Evolutionary conservation across 2,329 filamentous ascomycete genomes (phyloP), one percentile per base, ranked within the genome.

Genomic region (Colletotrichum endophyticum): DNA sequence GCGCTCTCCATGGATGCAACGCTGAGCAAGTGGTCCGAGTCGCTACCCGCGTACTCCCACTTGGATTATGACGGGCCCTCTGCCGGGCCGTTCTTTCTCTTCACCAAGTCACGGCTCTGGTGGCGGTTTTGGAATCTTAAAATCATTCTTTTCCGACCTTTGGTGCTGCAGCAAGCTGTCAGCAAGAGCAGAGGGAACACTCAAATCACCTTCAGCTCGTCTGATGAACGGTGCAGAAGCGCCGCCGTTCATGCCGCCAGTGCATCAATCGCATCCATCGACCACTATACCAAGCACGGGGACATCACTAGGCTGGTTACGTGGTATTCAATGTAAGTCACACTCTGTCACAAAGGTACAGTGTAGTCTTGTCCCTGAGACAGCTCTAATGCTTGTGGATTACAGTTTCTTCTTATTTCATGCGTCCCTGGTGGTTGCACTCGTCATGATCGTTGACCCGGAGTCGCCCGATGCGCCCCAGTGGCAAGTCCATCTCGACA

Each of bases 111-210:
- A 19, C 80, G 81, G 27, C 77, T 84, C 3, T 83, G 81, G 82
- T 84, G 82, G 82, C 81, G 82, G 6, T 80, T 82, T 53, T 83
- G 82, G 81, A 84, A 84, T 62, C 56, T 84, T 13, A 82, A 80
- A 66, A 83, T 83, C 49, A 81, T 83, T 36, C 69, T 83, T 4
- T 83, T 83, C 56, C 80, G 82, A 19, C 81, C 82, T 36, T 71
- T 83, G 19, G 71, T 84, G 13, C 78, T 83, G 25, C 78, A 78
- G 22, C 78, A 79, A 9, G 81, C 81, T 7, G 78, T 82, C 25
- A 78, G 76, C 53, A 75, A 78, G n/a, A 76, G 64, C 16, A 77
- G 74, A 49, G 75, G 78, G 8, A n/a, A 59, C 19, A 36, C 36
- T 5, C 66, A 66, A 7, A 30, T 67, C 8, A 64, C 69, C 13